A percentile compares a stretch with the other conserved stretches of the same genome.
These are phyloP conservation scores for Guadua angustifolia DNA, from an alignment of 176 grass and related monocot genomes.

Conservation along the genomic window DNA sequence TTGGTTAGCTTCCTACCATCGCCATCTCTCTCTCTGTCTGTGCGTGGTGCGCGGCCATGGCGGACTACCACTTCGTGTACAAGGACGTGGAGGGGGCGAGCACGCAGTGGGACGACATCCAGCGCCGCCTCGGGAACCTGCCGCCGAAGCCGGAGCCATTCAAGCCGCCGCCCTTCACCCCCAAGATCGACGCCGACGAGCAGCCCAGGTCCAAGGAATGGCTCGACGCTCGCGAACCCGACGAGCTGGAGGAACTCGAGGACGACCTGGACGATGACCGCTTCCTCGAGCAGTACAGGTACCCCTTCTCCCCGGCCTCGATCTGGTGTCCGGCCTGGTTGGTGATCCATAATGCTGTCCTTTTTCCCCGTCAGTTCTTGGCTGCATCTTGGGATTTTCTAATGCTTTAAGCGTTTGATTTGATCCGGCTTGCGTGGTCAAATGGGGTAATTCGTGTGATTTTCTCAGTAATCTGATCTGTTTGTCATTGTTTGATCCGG, in stretches of 20 bases:
- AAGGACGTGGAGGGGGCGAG: slow-evolving; percentile 91
- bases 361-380: background rate
- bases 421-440: background rate
- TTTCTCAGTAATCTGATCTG: background rate
- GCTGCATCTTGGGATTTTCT: background rate
- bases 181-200: slow-evolving; percentile 68
- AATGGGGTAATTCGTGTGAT: background rate
- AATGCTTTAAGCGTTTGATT: background rate
- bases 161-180: slow-evolving; percentile 79
- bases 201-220: slow-evolving; percentile 78
- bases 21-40: background rate
- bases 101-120: slow-evolving; percentile 97
- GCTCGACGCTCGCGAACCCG: slow-evolving; percentile 71
- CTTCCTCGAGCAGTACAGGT: slow-evolving; percentile 98
- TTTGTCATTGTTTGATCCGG: slow-evolving; percentile 15
- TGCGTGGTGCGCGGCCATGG: slow-evolving; percentile 54
- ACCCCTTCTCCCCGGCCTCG: background rate
- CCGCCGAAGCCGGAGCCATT: slow-evolving; percentile 81
- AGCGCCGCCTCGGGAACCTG: slow-evolving; percentile 86
- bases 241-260: slow-evolving; percentile 93
- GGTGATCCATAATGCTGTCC: slow-evolving; percentile 20
- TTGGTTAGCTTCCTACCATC: background rate
- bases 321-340: slow-evolving; percentile 7
- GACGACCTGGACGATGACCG: slow-evolving; percentile 90
- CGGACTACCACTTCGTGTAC: slow-evolving; percentile 97